Evolutionary conservation across 78 protist genomes (phyloP).

Genomic region (Dictyostelium citrinum): DNA sequence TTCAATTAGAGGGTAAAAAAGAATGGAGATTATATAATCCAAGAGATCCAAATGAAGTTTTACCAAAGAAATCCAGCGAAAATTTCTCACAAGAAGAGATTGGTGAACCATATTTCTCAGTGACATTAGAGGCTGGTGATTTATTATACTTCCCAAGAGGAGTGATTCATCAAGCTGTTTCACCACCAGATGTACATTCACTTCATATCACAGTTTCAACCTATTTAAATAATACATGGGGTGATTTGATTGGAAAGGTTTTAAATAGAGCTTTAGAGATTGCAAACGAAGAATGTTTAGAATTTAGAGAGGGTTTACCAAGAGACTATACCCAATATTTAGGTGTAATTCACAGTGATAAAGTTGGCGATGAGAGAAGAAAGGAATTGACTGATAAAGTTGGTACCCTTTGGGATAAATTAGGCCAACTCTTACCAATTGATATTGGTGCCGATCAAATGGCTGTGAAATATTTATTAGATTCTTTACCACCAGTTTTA

Average conservation of each 20-base stretch:
- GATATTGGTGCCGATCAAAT: conserved; percentile 57
- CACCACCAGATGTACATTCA: conserved; percentile 65
- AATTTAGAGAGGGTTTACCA: conserved; percentile 73
- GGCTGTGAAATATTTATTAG: conserved; percentile 14
- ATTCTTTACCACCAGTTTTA: conserved; percentile 30
- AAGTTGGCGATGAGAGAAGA: conserved; percentile 63
- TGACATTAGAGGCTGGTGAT: conserved; percentile 89
- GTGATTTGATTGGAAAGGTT: conserved; percentile 71
- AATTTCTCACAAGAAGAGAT: conserved; percentile 83
- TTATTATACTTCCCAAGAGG: conserved; percentile 95
- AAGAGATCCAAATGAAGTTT: neutral
- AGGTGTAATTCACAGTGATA: conserved; percentile 68
- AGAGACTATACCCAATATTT: conserved; percentile 20
- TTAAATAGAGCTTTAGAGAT: conserved; percentile 48
- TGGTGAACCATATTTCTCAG: conserved; percentile 78
- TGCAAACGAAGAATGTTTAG: conserved; percentile 43
- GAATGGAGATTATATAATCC: conserved; percentile 87
- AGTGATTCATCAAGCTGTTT: conserved; percentile 87
- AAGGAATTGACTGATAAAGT: conserved; percentile 26
- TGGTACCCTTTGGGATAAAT: conserved; percentile 29
- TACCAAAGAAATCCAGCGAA: conserved; percentile 60
- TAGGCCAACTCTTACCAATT: conserved; percentile 31
- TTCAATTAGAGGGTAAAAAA: conserved; percentile 92
- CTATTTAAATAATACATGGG: conserved; percentile 76
- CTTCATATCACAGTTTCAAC: conserved; percentile 90